Conservation (phyloP, 2,329 filamentous ascomycete genomes). For the Phoma sp. region DNA sequence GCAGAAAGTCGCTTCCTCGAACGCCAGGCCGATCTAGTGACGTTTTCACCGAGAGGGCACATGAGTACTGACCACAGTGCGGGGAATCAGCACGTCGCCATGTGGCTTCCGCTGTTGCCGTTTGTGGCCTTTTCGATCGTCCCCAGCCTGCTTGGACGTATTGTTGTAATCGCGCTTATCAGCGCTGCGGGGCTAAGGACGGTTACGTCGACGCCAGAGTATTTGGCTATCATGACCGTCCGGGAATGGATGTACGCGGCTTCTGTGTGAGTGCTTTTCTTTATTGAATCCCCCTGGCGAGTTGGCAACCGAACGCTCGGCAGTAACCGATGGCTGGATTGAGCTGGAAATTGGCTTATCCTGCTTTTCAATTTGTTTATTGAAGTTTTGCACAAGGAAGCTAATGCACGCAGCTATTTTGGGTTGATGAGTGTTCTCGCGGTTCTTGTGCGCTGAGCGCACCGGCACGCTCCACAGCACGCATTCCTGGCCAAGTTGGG, state of each 20-base stretch:
- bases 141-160: slow-evolving; percentile 50
- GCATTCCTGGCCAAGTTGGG: slow-evolving; percentile 17
- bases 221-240: slow-evolving; percentile 45
- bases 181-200: slow-evolving; percentile 46
- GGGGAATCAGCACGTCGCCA: slow-evolving; percentile 31
- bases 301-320: not conserved
- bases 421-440: slow-evolving; percentile 52
- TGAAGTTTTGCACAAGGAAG: slow-evolving; percentile 24
- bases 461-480: slow-evolving; percentile 16
- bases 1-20: slow-evolving; percentile 68
- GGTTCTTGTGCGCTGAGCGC: slow-evolving; percentile 43
- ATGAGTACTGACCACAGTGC: slow-evolving; percentile 21
- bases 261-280: slow-evolving; percentile 48
- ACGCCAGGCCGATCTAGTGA: slow-evolving; percentile 62
- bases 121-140: slow-evolving; percentile 54
- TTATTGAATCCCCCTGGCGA: slow-evolving; percentile 9
- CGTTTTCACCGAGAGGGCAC: slow-evolving; percentile 32
- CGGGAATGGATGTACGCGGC: slow-evolving; percentile 51
- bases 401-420: slow-evolving; percentile 52
- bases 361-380: slow-evolving; percentile 14
- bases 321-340: not conserved
- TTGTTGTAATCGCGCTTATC: slow-evolving; percentile 51
- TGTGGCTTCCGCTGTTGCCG: slow-evolving; percentile 49
- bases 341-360: not conserved
- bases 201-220: slow-evolving; percentile 42